Evolutionary conservation across 345 rosid genomes (phyloP).

Genomic region (Bretschneidera sinensis): DNA sequence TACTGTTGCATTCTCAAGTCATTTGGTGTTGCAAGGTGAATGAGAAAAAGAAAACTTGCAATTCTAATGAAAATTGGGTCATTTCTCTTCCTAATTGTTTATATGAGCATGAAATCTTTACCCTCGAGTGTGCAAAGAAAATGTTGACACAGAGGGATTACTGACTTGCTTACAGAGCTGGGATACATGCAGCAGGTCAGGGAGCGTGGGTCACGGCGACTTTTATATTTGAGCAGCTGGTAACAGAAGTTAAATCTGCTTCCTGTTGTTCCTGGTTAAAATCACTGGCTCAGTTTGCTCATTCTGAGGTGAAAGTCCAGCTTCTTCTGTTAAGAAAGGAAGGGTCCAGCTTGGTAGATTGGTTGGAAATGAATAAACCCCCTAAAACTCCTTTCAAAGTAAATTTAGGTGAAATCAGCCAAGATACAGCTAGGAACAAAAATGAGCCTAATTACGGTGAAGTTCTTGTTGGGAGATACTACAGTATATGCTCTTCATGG

Average conservation of each 20-base stretch:
- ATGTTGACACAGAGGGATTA: conserved; percentile 42
- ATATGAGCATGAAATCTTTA: conserved; percentile 33
- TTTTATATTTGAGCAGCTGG: conserved; percentile 60
- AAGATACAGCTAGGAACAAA: conserved; percentile 15
- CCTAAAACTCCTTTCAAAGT: conserved; percentile 16
- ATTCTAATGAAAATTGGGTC: conserved; percentile 18
- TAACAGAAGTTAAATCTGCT: conserved; percentile 44
- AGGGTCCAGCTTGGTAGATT: conserved; percentile 26
- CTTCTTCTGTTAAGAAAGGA: conserved; percentile 39
- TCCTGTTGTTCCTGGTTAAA: conserved; percentile 58
- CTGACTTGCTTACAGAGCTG: conserved; percentile 76
- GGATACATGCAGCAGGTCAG: conserved; percentile 53
- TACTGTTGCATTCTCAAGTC: conserved; percentile 43
- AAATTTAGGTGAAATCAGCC: conserved; percentile 23
- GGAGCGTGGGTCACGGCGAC: conserved; percentile 79
- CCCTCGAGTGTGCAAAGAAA: conserved; percentile 48
- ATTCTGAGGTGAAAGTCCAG: conserved; percentile 53
- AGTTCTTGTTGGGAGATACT: conserved; percentile 42
- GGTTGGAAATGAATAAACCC: conserved; percentile 29
- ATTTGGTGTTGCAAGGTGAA: conserved; percentile 34
- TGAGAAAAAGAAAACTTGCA: conserved; percentile 13
- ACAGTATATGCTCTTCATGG: conserved; percentile 35
- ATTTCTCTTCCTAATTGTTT: conserved; percentile 21
- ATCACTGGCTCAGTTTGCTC: conserved; percentile 48
- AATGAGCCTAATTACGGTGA: conserved; percentile 17